phyloP scores from a whole-genome alignment of 768 basidiomycete species.

The Phlebiopsis gigantea region DNA sequence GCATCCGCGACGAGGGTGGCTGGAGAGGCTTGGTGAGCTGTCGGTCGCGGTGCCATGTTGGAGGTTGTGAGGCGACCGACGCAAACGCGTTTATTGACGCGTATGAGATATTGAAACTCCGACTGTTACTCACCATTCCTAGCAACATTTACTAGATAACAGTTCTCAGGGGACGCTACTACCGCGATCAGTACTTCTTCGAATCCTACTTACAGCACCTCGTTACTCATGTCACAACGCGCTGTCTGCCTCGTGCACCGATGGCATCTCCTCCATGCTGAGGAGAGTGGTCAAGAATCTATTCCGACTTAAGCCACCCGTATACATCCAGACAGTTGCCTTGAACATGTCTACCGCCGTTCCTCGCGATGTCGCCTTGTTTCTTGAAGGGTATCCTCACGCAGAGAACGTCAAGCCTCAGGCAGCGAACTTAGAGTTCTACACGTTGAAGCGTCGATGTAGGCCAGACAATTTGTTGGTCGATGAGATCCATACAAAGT shows the following conservation, averaged over 20 bases:
- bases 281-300: not conserved
- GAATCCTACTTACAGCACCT: not conserved
- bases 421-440: slow-evolving; percentile 55
- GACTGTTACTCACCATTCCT: not conserved
- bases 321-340: not conserved
- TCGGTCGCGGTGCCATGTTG: slow-evolving; percentile 4
- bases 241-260: not conserved
- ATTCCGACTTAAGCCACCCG: not conserved
- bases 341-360: slow-evolving; percentile 19
- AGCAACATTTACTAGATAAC: too few relatives aligned
- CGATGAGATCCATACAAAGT: slow-evolving; percentile 61
- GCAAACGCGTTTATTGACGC: slow-evolving; percentile 3
- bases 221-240: not conserved
- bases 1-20: slow-evolving; percentile 37
- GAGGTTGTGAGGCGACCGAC: not conserved
- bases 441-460: slow-evolving; percentile 50
- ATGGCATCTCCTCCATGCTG: not conserved
- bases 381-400: slow-evolving; percentile 50
- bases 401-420: slow-evolving; percentile 31
- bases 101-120: not conserved
- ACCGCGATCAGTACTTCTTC: not conserved
- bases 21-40: slow-evolving; percentile 16
- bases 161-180: too few relatives aligned
- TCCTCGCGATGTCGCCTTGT: slow-evolving; percentile 52
- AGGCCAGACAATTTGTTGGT: slow-evolving; percentile 56